phyloP scores from a whole-genome alignment of 768 basidiomycete species.

The Amanita subjunquillea region DNA sequence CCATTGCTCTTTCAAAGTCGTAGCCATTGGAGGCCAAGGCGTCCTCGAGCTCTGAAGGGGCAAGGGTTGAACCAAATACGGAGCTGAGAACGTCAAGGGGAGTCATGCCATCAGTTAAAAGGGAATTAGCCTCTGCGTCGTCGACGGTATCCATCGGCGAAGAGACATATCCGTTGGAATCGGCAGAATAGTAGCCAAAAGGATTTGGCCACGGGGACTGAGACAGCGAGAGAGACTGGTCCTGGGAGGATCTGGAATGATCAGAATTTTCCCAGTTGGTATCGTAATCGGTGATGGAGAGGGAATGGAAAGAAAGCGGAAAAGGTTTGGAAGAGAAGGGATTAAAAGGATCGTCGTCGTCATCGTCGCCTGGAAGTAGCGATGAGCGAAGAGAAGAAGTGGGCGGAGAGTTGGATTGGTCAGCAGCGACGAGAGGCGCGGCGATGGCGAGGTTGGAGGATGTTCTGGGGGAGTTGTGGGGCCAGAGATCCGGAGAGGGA shows the following conservation, averaged over 20 bases:
- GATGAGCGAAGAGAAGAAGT: conserved; percentile 62
- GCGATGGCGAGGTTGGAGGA: conserved; percentile 87
- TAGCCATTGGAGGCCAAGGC: conserved; percentile 81
- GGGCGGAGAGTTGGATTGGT: conserved; percentile 41
- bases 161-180: conserved; percentile 11
- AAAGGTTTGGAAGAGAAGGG: conserved; percentile 48
- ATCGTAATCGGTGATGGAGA: conserved; percentile 56
- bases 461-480: conserved; percentile 59
- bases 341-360: conserved; percentile 81
- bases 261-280: conserved; percentile 43
- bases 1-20: conserved; percentile 95
- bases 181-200: conserved; percentile 10
- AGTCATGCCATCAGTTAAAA: conserved; percentile 88
- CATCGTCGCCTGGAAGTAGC: conserved; percentile 45
- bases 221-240: conserved; percentile 24
- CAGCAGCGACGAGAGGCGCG: conserved; percentile 78
- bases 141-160: conserved; percentile 15
- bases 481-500: conserved; percentile 87
- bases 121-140: conserved; percentile 35
- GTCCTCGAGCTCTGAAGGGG: conserved; percentile 88
- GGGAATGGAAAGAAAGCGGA: conserved; percentile 52
- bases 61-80: conserved; percentile 86
- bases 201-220: conserved; percentile 15
- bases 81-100: conserved; percentile 93
- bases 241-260: conserved; percentile 41